A percentile compares a stretch with the other conserved stretches of the same genome.
Evolutionary conservation across 176 grass and related monocot species (phyloP).

Genomic region (Areca catechu): DNA sequence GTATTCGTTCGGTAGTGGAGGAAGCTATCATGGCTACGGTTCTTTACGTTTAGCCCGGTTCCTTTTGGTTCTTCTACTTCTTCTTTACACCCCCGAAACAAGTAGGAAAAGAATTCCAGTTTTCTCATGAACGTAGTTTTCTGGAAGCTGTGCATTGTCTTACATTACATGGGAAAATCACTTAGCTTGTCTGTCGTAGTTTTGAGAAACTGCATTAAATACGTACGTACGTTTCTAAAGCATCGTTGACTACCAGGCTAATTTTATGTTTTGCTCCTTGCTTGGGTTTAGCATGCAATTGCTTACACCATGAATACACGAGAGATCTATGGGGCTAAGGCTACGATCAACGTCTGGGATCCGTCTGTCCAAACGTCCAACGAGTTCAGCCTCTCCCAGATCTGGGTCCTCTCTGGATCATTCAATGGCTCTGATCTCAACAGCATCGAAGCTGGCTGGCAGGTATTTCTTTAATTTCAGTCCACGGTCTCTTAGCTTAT

Average conservation of each 20-base stretch:
- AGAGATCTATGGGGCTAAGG: slow-evolving; percentile 67
- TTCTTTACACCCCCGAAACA: no score
- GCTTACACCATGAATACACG: slow-evolving; percentile 49
- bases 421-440: slow-evolving; percentile 99
- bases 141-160: no score
- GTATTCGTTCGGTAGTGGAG: slow-evolving; percentile 26
- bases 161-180: no score
- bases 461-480: slow-evolving; percentile 39
- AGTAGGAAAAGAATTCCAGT: no score
- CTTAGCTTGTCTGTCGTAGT: no score
- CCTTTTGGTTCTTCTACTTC: no score
- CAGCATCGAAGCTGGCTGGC: slow-evolving; percentile 99
- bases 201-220: no score
- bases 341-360: slow-evolving; percentile 94
- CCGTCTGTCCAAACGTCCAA: slow-evolving; percentile 53
- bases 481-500: neutral
- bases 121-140: no score
- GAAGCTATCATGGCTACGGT: slow-evolving; percentile 20
- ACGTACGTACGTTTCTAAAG: no score
- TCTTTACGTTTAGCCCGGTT: neutral
- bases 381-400: slow-evolving; percentile 93
- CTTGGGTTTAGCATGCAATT: slow-evolving; percentile 61
- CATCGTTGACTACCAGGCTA: no score
- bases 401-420: slow-evolving; percentile 93
- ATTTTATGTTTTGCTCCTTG: no score